phyloP scores from a whole-genome alignment of 1,284 basidiomycete species.

The Rhodotorula glutinis region DNA sequence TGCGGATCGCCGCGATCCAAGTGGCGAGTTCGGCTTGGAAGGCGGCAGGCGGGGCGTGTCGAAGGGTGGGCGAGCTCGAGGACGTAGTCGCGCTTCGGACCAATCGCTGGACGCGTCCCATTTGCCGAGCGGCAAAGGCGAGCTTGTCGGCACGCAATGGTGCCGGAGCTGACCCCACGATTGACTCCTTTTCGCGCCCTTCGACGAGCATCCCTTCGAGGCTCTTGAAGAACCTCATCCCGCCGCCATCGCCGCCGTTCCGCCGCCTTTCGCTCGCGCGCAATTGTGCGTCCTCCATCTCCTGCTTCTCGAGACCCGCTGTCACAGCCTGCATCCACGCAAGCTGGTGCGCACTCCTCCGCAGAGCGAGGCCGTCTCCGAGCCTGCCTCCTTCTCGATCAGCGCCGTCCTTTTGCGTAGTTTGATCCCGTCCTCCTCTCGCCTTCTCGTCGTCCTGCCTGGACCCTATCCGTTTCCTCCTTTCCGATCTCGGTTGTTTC shows the following conservation, averaged over 20 bases:
- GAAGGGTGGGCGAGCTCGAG: no score
- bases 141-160: background rate
- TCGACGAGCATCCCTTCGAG: no score
- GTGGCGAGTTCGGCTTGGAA: no score
- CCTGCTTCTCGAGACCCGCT: background rate
- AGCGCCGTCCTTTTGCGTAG: no score
- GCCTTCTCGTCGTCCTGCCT: background rate
- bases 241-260: no score
- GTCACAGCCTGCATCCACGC: slow-evolving; percentile 33
- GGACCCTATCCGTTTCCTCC: background rate
- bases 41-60: no score
- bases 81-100: background rate
- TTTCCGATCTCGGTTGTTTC: background rate
- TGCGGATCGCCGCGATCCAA: background rate
- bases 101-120: slow-evolving; percentile 1
- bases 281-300: background rate
- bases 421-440: no score
- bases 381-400: background rate
- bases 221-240: no score
- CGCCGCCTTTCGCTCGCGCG: no score
- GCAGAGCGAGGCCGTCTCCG: slow-evolving; percentile 17
- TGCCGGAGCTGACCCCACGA: background rate
- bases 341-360: slow-evolving; percentile 1
- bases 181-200: no score
- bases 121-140: slow-evolving; percentile 20